Evolutionary conservation across 768 basidiomycete genomes (phyloP).

Genomic region (Sarcodon sp.): DNA sequence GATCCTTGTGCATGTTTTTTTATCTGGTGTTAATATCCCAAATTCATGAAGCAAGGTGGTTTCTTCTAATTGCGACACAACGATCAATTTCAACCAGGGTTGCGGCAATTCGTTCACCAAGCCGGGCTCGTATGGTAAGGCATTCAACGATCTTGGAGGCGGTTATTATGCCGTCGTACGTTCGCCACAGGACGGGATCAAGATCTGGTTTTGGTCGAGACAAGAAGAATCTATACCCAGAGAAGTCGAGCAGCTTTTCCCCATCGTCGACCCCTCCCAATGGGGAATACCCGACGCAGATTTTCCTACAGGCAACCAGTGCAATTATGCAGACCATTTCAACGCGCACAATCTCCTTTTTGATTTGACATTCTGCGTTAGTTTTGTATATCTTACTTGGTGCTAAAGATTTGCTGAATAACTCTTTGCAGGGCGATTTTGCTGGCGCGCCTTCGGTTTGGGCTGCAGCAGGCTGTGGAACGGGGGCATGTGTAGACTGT

Average conservation of each 20-base stretch:
- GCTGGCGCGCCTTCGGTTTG: conserved; percentile 27
- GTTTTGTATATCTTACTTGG: conserved; percentile 9
- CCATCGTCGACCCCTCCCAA: conserved; percentile 5
- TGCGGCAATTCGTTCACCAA: conserved; percentile 37
- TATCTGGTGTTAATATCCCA: neutral
- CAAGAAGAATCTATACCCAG: conserved; percentile 28
- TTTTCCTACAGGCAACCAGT: conserved; percentile 32
- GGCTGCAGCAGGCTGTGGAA: conserved; percentile 25
- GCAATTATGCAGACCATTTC: conserved; percentile 41
- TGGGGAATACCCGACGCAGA: conserved; percentile 37
- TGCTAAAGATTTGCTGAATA: conserved; percentile 1
- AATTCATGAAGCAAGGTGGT: conserved; percentile 19
- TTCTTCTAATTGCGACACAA: conserved; percentile 35
- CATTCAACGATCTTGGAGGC: conserved; percentile 39
- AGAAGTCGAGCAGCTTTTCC: conserved; percentile 15
- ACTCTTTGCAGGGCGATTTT: conserved; percentile 33
- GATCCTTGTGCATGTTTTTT: conserved; percentile 3
- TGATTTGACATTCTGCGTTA: conserved; percentile 50
- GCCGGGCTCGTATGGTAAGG: conserved; percentile 28
- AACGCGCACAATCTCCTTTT: conserved; percentile 40
- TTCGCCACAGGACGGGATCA: conserved; percentile 27
- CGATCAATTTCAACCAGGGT: conserved; percentile 42
- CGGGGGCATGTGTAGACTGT: conserved; percentile 31
- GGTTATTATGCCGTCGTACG: conserved; percentile 48
- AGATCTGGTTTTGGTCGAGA: conserved; percentile 52